A percentile compares a stretch with the other conserved stretches of the same genome.
phyloP scores from a whole-genome alignment of 345 rosid genomes.

The Sapria himalayana region DNA sequence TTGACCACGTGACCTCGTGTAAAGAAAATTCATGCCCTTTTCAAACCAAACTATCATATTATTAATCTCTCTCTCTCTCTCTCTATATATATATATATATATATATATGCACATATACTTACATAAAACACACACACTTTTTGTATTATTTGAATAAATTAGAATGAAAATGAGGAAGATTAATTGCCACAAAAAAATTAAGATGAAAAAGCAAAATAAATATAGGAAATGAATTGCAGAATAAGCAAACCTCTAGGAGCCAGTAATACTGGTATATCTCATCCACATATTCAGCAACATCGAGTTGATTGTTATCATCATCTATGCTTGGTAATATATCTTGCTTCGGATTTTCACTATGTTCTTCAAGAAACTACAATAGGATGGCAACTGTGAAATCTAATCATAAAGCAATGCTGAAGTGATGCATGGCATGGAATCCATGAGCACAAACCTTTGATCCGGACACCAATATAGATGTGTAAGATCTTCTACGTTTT shows the following conservation, averaged over 20 bases:
- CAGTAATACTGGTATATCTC: slow-evolving; percentile 83
- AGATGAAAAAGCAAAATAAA: neutral
- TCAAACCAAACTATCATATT: no score
- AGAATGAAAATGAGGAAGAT: no score
- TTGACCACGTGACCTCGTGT: no score
- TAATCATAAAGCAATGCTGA: slow-evolving; percentile 4
- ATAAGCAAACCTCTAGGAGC: slow-evolving; percentile 47
- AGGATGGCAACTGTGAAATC: slow-evolving; percentile 9
- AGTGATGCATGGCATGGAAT: slow-evolving; percentile 1
- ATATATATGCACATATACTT: no score
- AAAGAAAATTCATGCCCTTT: no score
- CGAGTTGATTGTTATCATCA: slow-evolving; percentile 54
- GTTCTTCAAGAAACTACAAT: slow-evolving; percentile 33
- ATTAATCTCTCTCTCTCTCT: no score
- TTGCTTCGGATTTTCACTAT: slow-evolving; percentile 19
- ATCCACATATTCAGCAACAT: slow-evolving; percentile 92
- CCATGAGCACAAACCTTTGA: slow-evolving; percentile 34
- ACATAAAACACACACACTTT: no score
- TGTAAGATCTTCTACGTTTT: slow-evolving; percentile 70
- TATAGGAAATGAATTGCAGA: neutral
- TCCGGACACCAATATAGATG: slow-evolving; percentile 49
- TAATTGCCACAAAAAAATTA: no score
- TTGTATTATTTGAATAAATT: no score
- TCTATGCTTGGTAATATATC: slow-evolving; percentile 52
- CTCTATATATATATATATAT: no score